Evolutionary conservation across 2,329 filamentous ascomycete genomes (phyloP), one percentile per base, ranked within the genome.

Genomic region (Metarhizium sp.): DNA sequence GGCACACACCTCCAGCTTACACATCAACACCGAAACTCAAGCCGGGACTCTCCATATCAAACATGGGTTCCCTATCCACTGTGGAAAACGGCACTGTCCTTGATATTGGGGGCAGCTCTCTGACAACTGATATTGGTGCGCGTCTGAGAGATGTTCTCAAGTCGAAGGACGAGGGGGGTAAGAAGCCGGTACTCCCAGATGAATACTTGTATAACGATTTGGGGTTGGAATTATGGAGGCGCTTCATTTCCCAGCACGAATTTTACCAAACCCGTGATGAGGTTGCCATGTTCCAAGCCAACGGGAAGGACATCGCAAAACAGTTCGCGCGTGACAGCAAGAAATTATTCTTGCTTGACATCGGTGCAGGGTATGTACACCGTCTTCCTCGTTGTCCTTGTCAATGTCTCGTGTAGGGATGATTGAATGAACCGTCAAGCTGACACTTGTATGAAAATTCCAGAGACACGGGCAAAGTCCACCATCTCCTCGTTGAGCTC

Each of bases 231-330:
- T 71, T 73, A 57, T 74, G 72, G 72, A 71, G 71, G 49, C 56
- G 71, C 10, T 73, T 74, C 55, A 74, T 74, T 54, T 71, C 66
- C 58, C 71, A 64, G 0, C 60, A 64, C 1, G 66, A 72, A 45
- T 73, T 72, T 56, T 74, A 74, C 56, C 72, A 74, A 57, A 72
- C 72, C 2, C 66, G 69, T 34, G 72, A 74, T 40, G 72, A 74
- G 61, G 71, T 70, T 20, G 61, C 58, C 7, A 59, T 74, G 2
- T 69, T 74, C 38, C 60, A 71, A 40, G 54, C 59, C 51, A 62
- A 73, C 59, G 71, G 70, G 6, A 52, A 58, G n/a, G 66, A 71
- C 2, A 66, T 74, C 55, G 68, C 67, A n/a, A 54, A 54, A 18
- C 61, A 60, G 13, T 57, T 71, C 32, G 55, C 64, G 20, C 57